These are phyloP conservation scores for Ajuga chamaepitys DNA, from an alignment of 257 asterid genomes.

Conservation along the genomic window DNA sequence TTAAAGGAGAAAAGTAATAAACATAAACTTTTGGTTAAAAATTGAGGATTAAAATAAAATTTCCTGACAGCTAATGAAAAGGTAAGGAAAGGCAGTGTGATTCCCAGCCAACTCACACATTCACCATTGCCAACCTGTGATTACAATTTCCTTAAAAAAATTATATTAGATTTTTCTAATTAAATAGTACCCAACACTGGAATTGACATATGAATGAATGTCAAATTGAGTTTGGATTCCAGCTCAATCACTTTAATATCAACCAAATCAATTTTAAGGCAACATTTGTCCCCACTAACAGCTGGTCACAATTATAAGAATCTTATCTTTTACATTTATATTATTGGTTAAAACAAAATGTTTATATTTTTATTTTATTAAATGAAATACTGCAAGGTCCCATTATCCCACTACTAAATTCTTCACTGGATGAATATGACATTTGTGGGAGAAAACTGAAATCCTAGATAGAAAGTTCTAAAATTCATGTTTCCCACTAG, in stretches of 20 bases:
- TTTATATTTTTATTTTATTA: too few relatives aligned
- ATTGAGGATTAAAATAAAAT: neutral
- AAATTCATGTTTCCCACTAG: neutral
- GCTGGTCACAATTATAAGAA: conserved; percentile 46
- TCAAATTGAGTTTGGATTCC: conserved; percentile 42
- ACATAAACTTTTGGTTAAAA: neutral
- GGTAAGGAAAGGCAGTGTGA: too few relatives aligned
- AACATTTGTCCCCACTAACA: conserved; percentile 63
- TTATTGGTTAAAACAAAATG: too few relatives aligned
- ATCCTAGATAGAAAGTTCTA: neutral
- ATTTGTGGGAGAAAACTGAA: conserved; percentile 2
- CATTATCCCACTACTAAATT: conserved; percentile 26
- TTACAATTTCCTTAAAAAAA: conserved; percentile 21
- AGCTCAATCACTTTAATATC: conserved; percentile 34
- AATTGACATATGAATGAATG: neutral
- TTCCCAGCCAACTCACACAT: conserved; percentile 28
- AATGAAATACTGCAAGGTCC: too few relatives aligned
- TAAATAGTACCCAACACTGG: conserved; percentile 6
- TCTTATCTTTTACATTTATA: conserved; percentile 24
- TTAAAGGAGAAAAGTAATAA: too few relatives aligned
- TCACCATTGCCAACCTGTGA: conserved; percentile 35
- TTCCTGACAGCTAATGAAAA: too few relatives aligned
- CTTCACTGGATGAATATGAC: conserved; percentile 26
- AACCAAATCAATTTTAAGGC: conserved; percentile 24
- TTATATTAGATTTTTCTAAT: neutral